These are phyloP conservation scores for Clavariopsis aquatica DNA, from an alignment of 495 filamentous ascomycete genomes.

Conservation along the genomic window DNA sequence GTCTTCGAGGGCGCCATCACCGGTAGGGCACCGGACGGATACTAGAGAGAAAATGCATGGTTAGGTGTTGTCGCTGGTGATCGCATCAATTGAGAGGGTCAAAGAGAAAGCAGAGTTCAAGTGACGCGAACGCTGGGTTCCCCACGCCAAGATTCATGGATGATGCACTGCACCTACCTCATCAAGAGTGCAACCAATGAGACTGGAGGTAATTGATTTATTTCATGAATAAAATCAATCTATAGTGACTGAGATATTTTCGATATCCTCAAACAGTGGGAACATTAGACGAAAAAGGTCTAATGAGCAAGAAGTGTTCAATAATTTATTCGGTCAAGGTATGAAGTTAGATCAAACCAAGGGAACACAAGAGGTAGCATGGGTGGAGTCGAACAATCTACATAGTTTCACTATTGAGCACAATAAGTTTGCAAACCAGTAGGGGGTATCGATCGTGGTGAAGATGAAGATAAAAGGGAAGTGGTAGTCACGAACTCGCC, in stretches of 20 bases:
- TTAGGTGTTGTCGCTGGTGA: background rate
- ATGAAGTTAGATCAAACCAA: no score
- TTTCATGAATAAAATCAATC: background rate
- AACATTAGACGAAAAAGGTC: no score
- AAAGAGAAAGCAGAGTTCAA: background rate
- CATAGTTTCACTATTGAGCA: background rate
- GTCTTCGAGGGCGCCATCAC: constrained; percentile 9
- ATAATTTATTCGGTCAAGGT: no score
- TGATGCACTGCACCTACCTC: background rate
- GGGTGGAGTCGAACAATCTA: no score
- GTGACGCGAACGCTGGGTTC: background rate
- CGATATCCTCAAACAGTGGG: background rate
- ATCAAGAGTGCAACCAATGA: background rate
- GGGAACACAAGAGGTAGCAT: no score
- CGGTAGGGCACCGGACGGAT: background rate
- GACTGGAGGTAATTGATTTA: background rate
- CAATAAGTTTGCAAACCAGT: background rate
- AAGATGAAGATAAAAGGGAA: no score
- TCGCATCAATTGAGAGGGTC: background rate
- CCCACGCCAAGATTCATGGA: background rate
- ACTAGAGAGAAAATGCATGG: constrained; percentile 3
- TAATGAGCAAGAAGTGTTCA: no score
- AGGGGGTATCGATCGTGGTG: no score
- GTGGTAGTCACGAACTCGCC: no score
- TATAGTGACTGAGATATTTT: background rate